Evolutionary conservation across 2,329 filamentous ascomycete species (phyloP).

Genomic region (Whalleya microplaca): DNA sequence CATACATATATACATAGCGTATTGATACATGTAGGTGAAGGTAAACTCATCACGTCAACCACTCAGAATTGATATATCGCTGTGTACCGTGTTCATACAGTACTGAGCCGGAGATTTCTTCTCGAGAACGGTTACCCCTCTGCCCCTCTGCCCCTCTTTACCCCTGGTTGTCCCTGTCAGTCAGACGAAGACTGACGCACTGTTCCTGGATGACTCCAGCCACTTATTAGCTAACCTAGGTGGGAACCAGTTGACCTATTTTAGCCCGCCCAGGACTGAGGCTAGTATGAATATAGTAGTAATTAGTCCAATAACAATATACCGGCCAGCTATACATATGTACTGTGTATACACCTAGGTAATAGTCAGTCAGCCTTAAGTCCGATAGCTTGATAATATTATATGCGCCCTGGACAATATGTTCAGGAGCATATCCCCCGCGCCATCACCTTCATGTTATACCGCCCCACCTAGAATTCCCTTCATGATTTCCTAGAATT

Average conservation of each 20-base stretch:
- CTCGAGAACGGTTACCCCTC: slow-evolving; percentile 11
- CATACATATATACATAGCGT: background rate
- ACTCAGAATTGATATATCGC: too few species aligned
- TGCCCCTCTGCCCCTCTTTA: slow-evolving; percentile 20
- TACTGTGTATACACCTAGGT: background rate
- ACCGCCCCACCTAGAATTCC: too few species aligned
- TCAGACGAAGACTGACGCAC: slow-evolving; percentile 12
- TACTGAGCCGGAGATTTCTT: slow-evolving; percentile 17
- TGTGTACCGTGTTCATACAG: background rate
- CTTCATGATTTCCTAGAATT: background rate
- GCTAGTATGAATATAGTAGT: slow-evolving; percentile 2
- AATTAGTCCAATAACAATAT: background rate
- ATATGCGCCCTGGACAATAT: background rate
- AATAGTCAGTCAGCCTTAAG: too few species aligned
- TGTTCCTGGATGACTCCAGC: slow-evolving; percentile 26
- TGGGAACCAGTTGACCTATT: background rate
- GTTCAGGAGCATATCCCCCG: background rate
- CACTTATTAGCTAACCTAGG: slow-evolving; percentile 2
- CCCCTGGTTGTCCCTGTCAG: slow-evolving; percentile 24
- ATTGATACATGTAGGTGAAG: too few species aligned
- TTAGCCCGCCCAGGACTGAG: background rate
- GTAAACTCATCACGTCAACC: too few species aligned
- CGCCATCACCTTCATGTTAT: background rate
- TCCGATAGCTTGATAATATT: too few species aligned
- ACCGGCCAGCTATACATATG: background rate